These are phyloP conservation scores for Yarrowia keelungensis DNA, from an alignment of 805 yeast species.

Conservation along the genomic window DNA sequence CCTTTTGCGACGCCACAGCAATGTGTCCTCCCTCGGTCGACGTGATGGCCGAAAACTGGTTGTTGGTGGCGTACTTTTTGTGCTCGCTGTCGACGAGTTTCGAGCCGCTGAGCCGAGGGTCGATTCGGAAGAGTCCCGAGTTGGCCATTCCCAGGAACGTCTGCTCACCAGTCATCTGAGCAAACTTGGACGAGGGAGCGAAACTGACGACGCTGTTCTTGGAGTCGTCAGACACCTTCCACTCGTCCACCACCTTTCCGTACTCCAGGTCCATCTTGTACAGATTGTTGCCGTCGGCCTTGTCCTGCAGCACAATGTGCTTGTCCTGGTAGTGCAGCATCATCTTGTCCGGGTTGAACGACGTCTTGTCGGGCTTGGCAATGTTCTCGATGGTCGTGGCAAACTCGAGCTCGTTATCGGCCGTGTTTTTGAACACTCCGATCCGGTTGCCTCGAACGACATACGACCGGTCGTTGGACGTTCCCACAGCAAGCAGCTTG, in stretches of 20 bases:
- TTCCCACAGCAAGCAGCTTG: slow-evolving; percentile 73
- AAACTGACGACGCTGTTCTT: slow-evolving; percentile 57
- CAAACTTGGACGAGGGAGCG: slow-evolving; percentile 75
- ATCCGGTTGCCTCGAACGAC: slow-evolving; percentile 80
- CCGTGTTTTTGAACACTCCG: slow-evolving; percentile 76
- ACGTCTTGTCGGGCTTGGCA: slow-evolving; percentile 58
- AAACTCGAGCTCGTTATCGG: slow-evolving; percentile 61
- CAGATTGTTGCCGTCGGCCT: slow-evolving; percentile 55
- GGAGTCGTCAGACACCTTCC: slow-evolving; percentile 62
- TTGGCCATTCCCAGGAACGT: slow-evolving; percentile 74
- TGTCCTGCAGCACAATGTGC: slow-evolving; percentile 68
- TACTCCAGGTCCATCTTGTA: slow-evolving; percentile 79
- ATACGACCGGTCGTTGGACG: slow-evolving; percentile 71
- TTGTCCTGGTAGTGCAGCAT: slow-evolving; percentile 82
- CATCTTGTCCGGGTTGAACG: slow-evolving; percentile 64
- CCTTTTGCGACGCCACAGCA: slow-evolving; percentile 77
- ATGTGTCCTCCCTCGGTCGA: slow-evolving; percentile 77
- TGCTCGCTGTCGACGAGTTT: slow-evolving; percentile 65
- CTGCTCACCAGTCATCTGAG: slow-evolving; percentile 75
- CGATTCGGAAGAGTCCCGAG: slow-evolving; percentile 73
- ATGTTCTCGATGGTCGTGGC: slow-evolving; percentile 72
- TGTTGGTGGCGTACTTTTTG: slow-evolving; percentile 63
- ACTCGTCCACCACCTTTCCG: slow-evolving; percentile 87
- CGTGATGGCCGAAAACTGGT: slow-evolving; percentile 64
- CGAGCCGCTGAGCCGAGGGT: slow-evolving; percentile 70